Evolutionary conservation across 2,329 filamentous ascomycete species (phyloP).

Genomic region (Albophoma yamanashiensis): DNA sequence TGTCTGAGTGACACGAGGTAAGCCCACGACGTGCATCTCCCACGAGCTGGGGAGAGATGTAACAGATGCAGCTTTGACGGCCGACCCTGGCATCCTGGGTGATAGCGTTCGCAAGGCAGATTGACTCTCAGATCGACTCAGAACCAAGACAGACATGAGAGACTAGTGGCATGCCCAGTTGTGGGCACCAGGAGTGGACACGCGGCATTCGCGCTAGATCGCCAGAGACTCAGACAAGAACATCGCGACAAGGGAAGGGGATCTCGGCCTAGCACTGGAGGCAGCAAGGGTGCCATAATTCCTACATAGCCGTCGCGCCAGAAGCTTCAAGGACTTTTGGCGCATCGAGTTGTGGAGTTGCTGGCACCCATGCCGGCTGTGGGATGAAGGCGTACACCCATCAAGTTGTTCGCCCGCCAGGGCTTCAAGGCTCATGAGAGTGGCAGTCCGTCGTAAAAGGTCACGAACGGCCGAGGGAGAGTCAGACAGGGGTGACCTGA

Average conservation of each 20-base stretch:
- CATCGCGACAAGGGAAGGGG: background rate
- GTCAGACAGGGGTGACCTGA: background rate
- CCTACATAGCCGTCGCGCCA: background rate
- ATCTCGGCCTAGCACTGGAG: background rate
- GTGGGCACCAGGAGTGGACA: background rate
- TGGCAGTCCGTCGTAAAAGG: background rate
- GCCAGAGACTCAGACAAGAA: background rate
- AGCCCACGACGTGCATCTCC: background rate
- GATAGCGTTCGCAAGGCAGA: background rate
- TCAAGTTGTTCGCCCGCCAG: background rate
- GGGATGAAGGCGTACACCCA: background rate
- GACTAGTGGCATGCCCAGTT: background rate
- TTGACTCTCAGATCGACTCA: background rate
- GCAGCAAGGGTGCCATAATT: background rate
- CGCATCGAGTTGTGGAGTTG: background rate
- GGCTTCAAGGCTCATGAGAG: background rate
- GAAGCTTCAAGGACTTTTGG: background rate
- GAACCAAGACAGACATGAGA: background rate
- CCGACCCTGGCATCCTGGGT: background rate
- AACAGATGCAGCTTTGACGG: background rate
- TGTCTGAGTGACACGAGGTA: background rate
- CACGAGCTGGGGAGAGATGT: background rate
- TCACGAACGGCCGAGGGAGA: background rate
- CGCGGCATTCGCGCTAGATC: background rate
- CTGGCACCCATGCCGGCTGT: background rate